These are phyloP conservation scores for Calonectria montana DNA, from an alignment of 2,329 filamentous ascomycete genomes.

Conservation along the genomic window DNA sequence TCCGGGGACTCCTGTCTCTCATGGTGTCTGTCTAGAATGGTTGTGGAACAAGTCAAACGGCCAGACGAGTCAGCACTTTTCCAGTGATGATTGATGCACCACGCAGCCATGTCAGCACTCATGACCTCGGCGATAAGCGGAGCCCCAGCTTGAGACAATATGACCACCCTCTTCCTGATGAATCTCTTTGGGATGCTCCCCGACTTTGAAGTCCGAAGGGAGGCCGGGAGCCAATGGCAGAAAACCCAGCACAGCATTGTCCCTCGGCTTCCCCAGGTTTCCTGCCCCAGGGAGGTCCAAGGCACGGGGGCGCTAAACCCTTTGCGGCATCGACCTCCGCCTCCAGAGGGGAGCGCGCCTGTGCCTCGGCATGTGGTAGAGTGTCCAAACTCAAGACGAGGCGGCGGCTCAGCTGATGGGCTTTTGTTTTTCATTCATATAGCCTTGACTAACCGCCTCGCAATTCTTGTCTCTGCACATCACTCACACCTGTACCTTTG, in stretches of 20 bases:
- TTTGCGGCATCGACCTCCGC: constrained; percentile 23
- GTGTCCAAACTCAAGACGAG: constrained; percentile 3
- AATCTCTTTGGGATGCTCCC: not conserved
- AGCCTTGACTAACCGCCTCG: constrained; percentile 15
- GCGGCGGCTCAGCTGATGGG: constrained; percentile 34
- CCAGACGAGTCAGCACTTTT: not conserved
- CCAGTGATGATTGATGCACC: not conserved
- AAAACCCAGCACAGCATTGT: constrained; percentile 24
- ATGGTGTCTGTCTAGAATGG: not conserved
- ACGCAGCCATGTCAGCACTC: not conserved
- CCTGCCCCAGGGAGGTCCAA: not conserved
- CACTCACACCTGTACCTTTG: not conserved
- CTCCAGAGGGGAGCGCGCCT: constrained; percentile 21
- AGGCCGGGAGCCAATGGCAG: constrained; percentile 7
- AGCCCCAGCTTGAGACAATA: not conserved
- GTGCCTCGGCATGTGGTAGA: constrained; percentile 42
- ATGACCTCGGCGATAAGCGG: constrained; percentile 1
- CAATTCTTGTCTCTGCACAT: not conserved
- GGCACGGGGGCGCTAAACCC: constrained; percentile 24
- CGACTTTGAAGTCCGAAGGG: not conserved
- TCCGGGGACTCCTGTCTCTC: not conserved
- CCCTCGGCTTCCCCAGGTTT: constrained; percentile 46
- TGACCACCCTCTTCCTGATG: not conserved
- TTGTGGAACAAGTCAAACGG: not conserved
- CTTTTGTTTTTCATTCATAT: constrained; percentile 29